phyloP scores from a whole-genome alignment of 306 rosid genomes.

The Trifolium subterraneum region DNA sequence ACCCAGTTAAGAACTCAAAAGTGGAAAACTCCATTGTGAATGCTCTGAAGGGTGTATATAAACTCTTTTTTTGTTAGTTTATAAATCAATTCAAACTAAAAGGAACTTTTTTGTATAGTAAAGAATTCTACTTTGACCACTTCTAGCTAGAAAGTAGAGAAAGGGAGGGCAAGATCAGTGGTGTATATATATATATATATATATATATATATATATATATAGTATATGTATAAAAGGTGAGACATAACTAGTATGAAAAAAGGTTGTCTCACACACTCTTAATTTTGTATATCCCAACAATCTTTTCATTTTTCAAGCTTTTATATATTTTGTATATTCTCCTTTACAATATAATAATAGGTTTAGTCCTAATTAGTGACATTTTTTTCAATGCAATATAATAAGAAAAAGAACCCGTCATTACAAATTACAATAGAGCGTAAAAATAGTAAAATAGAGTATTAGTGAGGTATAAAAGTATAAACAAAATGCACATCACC shows the following conservation, averaged over 20 bases:
- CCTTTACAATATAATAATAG: background rate
- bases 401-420: no score
- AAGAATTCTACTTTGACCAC: constrained; percentile 31
- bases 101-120: constrained; percentile 27
- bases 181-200: background rate
- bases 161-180: background rate
- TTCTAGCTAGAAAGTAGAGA: constrained; percentile 12
- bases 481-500: no score
- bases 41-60: no score
- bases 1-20: no score
- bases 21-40: no score
- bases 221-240: background rate
- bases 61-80: no score
- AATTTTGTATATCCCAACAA: constrained; percentile 31
- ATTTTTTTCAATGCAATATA: no score
- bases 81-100: constrained; percentile 27
- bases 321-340: background rate
- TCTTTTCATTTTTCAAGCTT: constrained; percentile 32
- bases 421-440: no score
- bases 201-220: no score
- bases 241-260: constrained; percentile 29
- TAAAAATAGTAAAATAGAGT: no score
- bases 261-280: constrained; percentile 11
- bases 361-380: constrained; percentile 29
- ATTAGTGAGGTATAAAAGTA: no score